Conservation (phyloP, 371 early-diverging fungal genomes). For the Cokeromyces recurvatus region DNA sequence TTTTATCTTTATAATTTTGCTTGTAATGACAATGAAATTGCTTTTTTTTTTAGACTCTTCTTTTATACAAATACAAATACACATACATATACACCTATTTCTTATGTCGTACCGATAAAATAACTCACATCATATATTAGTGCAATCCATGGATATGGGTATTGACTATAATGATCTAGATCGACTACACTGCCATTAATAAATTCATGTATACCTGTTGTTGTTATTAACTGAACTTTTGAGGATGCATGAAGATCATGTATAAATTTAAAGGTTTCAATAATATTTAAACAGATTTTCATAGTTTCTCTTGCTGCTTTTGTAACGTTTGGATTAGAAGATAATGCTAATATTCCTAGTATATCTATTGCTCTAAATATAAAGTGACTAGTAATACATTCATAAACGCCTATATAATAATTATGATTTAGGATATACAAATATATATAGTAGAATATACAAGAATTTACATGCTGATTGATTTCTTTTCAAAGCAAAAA, state of each 20-base stretch:
- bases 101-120: neutral
- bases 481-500: neutral
- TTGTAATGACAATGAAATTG: no score
- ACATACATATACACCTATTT: no score
- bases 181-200: no score
- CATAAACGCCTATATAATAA: conserved; percentile 14
- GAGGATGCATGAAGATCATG: neutral
- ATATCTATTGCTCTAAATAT: conserved; percentile 7
- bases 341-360: neutral
- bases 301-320: conserved; percentile 2
- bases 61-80: no score
- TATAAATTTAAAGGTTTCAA: neutral
- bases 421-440: no score
- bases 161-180: conserved; percentile 2
- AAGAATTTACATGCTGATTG: no score
- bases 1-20: no score
- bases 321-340: neutral
- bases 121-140: conserved; percentile 11
- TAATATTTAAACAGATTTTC: neutral
- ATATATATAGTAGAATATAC: no score
- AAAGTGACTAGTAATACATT: neutral
- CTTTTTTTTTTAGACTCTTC: no score
- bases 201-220: no score
- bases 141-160: conserved; percentile 15
- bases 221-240: no score